A percentile compares a stretch with the other conserved stretches of the same genome.
Conservation (phyloP, 2,329 filamentous ascomycete species). For the Bisporella sp. region DNA sequence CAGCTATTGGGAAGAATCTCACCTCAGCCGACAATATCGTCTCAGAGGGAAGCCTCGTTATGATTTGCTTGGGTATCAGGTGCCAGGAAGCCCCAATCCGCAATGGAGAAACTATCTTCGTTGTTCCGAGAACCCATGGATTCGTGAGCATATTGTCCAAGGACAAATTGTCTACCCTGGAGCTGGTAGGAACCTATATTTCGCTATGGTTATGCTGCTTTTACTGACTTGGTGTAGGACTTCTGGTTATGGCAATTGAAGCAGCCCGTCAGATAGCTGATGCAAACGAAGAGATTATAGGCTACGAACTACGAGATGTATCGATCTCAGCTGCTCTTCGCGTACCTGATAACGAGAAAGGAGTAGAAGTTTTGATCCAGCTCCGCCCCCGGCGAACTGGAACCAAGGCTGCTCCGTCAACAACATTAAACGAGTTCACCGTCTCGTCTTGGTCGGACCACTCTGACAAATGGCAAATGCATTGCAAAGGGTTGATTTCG, state of each 20-base stretch:
- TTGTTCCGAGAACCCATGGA: conserved; percentile 23
- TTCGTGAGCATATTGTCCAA: conserved; percentile 23
- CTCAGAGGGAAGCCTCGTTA: conserved; percentile 37
- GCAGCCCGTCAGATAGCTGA: conserved; percentile 12
- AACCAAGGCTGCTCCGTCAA: background rate
- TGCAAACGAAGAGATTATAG: conserved; percentile 10
- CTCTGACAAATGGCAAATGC: background rate
- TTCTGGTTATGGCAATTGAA: conserved; percentile 25
- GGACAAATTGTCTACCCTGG: conserved; percentile 20
- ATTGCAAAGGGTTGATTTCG: conserved; percentile 1
- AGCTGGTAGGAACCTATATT: too few relatives aligned
- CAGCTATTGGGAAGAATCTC: conserved; percentile 45
- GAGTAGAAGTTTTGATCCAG: conserved; percentile 27
- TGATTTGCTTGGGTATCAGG: conserved; percentile 22
- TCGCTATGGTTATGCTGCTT: too few relatives aligned
- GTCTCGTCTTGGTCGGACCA: background rate
- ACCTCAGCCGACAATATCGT: conserved; percentile 36
- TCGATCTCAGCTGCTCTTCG: conserved; percentile 38
- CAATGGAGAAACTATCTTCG: conserved; percentile 26
- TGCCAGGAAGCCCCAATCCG: conserved; percentile 14
- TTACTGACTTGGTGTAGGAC: conserved; percentile 13
- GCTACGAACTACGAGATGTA: conserved; percentile 40
- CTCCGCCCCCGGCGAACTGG: background rate
- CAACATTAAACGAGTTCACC: background rate
- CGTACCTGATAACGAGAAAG: conserved; percentile 35